Evolutionary conservation across 441 rosid species (phyloP).

Genomic region (Melastoma candidum): DNA sequence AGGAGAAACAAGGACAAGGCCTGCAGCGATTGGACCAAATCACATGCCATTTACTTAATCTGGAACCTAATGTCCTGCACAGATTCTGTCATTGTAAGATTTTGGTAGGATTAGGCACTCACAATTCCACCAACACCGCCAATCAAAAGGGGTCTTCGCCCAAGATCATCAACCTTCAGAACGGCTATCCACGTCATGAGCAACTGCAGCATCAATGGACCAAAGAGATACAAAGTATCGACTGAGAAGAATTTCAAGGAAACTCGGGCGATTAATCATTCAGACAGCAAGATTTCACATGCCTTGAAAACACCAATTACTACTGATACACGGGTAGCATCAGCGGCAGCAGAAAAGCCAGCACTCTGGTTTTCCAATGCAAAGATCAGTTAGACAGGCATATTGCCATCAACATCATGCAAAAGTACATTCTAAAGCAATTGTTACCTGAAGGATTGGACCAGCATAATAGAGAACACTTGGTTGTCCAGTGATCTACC

Average conservation of each 20-base stretch:
- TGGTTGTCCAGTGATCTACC: constrained; percentile 97
- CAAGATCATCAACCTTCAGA: constrained; percentile 86
- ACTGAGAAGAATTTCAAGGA: constrained; percentile 9
- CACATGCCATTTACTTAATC: constrained; percentile 5
- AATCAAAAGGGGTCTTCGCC: constrained; percentile 87
- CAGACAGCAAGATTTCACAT: constrained; percentile 9
- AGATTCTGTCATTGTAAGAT: background rate
- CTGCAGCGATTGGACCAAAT: constrained; percentile 31
- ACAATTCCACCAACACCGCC: constrained; percentile 93
- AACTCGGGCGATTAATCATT: background rate
- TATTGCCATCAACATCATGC: constrained; percentile 8
- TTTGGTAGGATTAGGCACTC: constrained; percentile 21
- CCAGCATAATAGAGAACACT: constrained; percentile 97
- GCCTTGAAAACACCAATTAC: constrained; percentile 90
- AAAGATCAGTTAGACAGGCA: constrained; percentile 8
- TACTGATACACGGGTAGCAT: constrained; percentile 91
- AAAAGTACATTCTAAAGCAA: constrained; percentile 9
- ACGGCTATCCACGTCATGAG: constrained; percentile 92
- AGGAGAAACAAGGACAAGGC: constrained; percentile 72
- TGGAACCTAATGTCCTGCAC: no score
- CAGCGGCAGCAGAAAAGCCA: constrained; percentile 97
- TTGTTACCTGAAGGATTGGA: constrained; percentile 83
- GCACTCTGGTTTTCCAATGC: constrained; percentile 52
- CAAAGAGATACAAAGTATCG: constrained; percentile 6
- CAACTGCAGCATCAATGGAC: constrained; percentile 32